phyloP scores from a whole-genome alignment of 225 moss, liverwort and hornwort genomes.

The Thuidium tamariscinum region DNA sequence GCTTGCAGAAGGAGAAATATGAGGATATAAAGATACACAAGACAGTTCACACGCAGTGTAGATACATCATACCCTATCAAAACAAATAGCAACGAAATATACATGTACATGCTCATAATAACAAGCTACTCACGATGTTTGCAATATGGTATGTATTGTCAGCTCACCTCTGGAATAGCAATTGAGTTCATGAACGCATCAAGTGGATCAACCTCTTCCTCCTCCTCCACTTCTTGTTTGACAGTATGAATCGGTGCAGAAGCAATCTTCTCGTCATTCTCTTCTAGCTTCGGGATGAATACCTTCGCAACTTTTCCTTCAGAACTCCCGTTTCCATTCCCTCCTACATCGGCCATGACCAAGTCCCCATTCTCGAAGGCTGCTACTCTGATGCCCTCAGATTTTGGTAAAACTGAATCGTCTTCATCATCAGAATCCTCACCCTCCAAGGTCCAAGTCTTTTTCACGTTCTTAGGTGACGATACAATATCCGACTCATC shows the following conservation, averaged over 20 bases:
- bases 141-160: neutral
- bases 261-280: conserved; percentile 29
- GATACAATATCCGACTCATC: conserved; percentile 29
- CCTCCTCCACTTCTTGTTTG: conserved; percentile 45
- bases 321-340: conserved; percentile 18
- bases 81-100: neutral
- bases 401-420: conserved; percentile 41
- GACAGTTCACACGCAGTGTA: neutral
- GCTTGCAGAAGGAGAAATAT: neutral
- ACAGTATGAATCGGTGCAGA: neutral
- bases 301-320: conserved; percentile 20
- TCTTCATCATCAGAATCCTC: conserved; percentile 97
- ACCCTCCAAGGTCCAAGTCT: conserved; percentile 92
- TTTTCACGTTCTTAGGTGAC: conserved; percentile 42
- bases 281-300: conserved; percentile 9
- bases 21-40: neutral
- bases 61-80: neutral
- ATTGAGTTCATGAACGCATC: conserved; percentile 99
- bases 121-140: neutral
- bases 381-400: conserved; percentile 46
- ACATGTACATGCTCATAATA: neutral
- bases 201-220: conserved; percentile 88
- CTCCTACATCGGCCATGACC: conserved; percentile 69
- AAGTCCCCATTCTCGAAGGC: conserved; percentile 86
- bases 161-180: conserved; percentile 72